phyloP scores from a whole-genome alignment of 768 basidiomycete genomes.

The Termitomyces sp. region DNA sequence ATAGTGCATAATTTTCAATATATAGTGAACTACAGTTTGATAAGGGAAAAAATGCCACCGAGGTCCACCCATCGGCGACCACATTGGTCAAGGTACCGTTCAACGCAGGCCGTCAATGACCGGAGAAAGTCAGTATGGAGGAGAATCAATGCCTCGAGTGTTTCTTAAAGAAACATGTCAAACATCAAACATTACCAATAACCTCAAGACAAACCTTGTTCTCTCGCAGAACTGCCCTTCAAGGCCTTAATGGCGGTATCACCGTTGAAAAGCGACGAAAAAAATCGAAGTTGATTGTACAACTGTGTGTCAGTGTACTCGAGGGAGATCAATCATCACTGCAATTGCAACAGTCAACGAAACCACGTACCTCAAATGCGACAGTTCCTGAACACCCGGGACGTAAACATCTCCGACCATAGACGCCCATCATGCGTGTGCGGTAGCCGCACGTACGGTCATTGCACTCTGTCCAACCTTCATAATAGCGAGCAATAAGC shows the following conservation, averaged over 20 bases:
- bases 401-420: conserved; percentile 76
- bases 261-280: conserved; percentile 68
- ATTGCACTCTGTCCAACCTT: conserved; percentile 84
- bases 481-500: conserved; percentile 78
- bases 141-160: conserved; percentile 41
- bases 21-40: conserved; percentile 60
- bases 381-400: conserved; percentile 66
- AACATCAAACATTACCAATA: neutral
- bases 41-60: conserved; percentile 71
- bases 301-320: conserved; percentile 47
- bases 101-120: conserved; percentile 50
- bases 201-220: conserved; percentile 27
- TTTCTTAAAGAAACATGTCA: conserved; percentile 36
- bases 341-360: neutral
- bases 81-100: conserved; percentile 81
- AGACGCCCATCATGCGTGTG: conserved; percentile 93
- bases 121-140: conserved; percentile 49
- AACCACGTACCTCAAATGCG: conserved; percentile 62
- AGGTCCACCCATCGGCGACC: conserved; percentile 91
- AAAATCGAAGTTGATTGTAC: conserved; percentile 90
- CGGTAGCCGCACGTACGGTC: conserved; percentile 79
- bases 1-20: no score
- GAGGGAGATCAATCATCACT: conserved; percentile 1
- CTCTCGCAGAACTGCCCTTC: conserved; percentile 32
- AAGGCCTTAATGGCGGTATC: conserved; percentile 54